Percentiles rank a stretch among this genome's conserved stretches.
phyloP scores from a whole-genome alignment of 306 rosid genomes.

The Pueraria montana region DNA sequence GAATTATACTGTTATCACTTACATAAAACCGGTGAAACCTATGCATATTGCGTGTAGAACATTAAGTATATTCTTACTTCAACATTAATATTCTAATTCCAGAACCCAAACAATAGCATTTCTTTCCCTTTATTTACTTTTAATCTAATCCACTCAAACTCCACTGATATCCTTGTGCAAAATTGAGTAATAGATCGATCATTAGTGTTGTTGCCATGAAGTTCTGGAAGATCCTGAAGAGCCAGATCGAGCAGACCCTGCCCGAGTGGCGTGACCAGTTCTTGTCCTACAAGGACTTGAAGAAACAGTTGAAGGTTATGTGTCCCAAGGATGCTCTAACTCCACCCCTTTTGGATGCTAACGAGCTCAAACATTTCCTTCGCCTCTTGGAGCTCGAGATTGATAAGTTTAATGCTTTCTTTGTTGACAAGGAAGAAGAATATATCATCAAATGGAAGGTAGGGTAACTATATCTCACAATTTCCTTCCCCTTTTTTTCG shows the following conservation, averaged over 20 bases:
- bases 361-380: conserved; percentile 57
- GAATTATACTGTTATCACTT: neutral
- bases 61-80: neutral
- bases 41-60: neutral
- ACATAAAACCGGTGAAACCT: neutral
- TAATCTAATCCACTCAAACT: neutral
- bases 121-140: conserved; percentile 10
- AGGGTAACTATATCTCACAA: neutral
- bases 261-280: conserved; percentile 90
- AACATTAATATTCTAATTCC: conserved; percentile 5
- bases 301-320: conserved; percentile 77
- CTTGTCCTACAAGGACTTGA: conserved; percentile 79
- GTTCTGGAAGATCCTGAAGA: conserved; percentile 83
- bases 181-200: neutral
- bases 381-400: conserved; percentile 70
- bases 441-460: conserved; percentile 81
- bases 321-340: conserved; percentile 59
- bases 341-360: conserved; percentile 46
- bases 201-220: conserved; percentile 58
- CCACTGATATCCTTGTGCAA: conserved; percentile 1
- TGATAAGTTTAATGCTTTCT: conserved; percentile 77
- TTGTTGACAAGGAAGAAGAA: conserved; percentile 76
- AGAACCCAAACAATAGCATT: neutral
- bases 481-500: neutral
- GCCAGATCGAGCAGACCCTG: conserved; percentile 74